These are phyloP conservation scores for Pittosporum tobira DNA, from an alignment of 129 eudicot species.

Conservation along the genomic window DNA sequence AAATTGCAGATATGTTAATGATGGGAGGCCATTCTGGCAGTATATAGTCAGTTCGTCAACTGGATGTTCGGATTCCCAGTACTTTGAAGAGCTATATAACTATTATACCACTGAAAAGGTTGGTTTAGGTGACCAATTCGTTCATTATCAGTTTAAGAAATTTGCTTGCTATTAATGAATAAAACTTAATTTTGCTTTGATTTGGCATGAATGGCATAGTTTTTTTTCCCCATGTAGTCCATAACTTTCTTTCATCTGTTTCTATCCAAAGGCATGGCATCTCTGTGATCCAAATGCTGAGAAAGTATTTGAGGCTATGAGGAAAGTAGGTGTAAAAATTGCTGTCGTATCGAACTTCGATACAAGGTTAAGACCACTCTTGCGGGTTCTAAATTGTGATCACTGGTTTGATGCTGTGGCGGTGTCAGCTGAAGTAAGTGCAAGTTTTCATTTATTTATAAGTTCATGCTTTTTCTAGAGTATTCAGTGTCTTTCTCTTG, in stretches of 20 bases:
- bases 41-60: slow-evolving; percentile 92
- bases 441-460: neutral
- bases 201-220: neutral
- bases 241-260: neutral
- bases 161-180: neutral
- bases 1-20: slow-evolving; percentile 69
- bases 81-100: slow-evolving; percentile 94
- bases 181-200: slow-evolving; percentile 1
- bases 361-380: slow-evolving; percentile 74
- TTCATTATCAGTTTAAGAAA: neutral
- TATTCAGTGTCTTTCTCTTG: neutral
- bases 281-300: slow-evolving; percentile 89
- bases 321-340: slow-evolving; percentile 72
- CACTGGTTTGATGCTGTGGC: slow-evolving; percentile 99
- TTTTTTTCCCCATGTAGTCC: neutral
- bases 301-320: slow-evolving; percentile 69
- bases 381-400: slow-evolving; percentile 82
- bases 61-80: slow-evolving; percentile 89
- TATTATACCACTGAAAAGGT: slow-evolving; percentile 96
- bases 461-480: neutral
- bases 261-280: slow-evolving; percentile 73
- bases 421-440: slow-evolving; percentile 92
- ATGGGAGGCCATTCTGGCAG: slow-evolving; percentile 99
- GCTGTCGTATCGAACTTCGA: slow-evolving; percentile 96
- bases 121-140: slow-evolving; percentile 1